Evolutionary conservation across 1,284 basidiomycete genomes (phyloP).

Genomic region (Coriolopsis trogii): DNA sequence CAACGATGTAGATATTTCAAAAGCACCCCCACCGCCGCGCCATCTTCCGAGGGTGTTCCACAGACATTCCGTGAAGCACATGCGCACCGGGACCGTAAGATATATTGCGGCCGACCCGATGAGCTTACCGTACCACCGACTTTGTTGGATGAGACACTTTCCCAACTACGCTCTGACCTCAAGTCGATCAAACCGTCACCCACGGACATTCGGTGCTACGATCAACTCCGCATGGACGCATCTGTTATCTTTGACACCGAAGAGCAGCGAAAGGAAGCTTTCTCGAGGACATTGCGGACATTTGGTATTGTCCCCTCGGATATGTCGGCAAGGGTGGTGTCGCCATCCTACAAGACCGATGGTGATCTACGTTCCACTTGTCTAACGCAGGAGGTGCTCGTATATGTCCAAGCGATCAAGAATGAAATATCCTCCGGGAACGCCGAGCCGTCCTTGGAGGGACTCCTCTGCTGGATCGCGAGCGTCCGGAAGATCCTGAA

Average conservation of each 20-base stretch:
- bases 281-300: background rate
- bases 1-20: background rate
- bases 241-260: background rate
- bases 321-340: background rate
- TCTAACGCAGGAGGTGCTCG: background rate
- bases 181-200: constrained; percentile 1
- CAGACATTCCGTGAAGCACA: background rate
- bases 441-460: constrained; percentile 2
- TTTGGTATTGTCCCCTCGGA: background rate
- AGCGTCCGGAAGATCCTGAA: background rate
- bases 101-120: constrained; percentile 3
- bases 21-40: background rate
- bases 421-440: background rate
- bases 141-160: constrained; percentile 8
- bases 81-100: background rate
- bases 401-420: background rate
- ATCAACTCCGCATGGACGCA: background rate
- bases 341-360: background rate
- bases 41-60: background rate
- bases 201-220: constrained; percentile 8
- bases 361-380: background rate
- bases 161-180: constrained; percentile 7
- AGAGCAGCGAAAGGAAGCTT: background rate
- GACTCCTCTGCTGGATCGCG: constrained; percentile 1
- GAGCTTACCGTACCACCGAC: background rate